Base-by-base conservation (phyloP, 2,329 filamentous ascomycete species). In the Cladophialophora psammophila region DNA sequence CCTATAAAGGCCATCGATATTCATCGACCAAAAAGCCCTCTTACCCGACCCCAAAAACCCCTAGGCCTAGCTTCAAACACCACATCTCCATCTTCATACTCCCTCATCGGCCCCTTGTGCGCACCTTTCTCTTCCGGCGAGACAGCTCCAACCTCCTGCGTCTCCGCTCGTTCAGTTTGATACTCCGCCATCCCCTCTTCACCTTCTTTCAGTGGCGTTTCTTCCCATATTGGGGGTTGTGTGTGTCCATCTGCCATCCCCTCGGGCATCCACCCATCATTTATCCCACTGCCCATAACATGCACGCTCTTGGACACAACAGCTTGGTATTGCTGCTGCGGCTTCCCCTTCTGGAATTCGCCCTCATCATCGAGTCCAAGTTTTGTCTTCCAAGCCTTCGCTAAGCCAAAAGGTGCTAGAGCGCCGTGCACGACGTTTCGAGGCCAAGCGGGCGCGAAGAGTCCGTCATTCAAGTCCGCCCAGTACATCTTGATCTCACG, bases 361-460 rank as follows among this genome's bases (percentile, higher is more conserved):
- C 53, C 45, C 15, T 54, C 60, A 18, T 53, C 64, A 36, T 48
- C 34, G n/a, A 57, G 40, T 32, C 54, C 36, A 18, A 40, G 53
- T 31, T 52, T 52, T 69, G 31, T 53, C n/a, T 26, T 35, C 57
- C 55, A 48, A 38, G 54, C 56, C 61, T 67, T 71, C 5, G 60
- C 60, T 1, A 72, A 60, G 13, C 66, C 66, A 40, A 68, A 76
- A 34, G 74, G 74, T 42, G 78, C 76, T 68, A 84, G 69, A 62
- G 78, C 76, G 62, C 78, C 80, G 67, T 84, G 82, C 6, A 76
- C 71, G 54, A 83, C 80, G 34, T 71, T 75, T n/a, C 74, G 72
- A 10, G 81, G 80, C 82, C 82, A 84, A 5, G 72, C 63, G 64
- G 77, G 71, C 7, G 82, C 81, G 77, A 90, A 88, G 66, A 74